These are phyloP conservation scores for Globisporangium cystogenes DNA, from an alignment of 352 stramenopile genomes.

Conservation along the genomic window DNA sequence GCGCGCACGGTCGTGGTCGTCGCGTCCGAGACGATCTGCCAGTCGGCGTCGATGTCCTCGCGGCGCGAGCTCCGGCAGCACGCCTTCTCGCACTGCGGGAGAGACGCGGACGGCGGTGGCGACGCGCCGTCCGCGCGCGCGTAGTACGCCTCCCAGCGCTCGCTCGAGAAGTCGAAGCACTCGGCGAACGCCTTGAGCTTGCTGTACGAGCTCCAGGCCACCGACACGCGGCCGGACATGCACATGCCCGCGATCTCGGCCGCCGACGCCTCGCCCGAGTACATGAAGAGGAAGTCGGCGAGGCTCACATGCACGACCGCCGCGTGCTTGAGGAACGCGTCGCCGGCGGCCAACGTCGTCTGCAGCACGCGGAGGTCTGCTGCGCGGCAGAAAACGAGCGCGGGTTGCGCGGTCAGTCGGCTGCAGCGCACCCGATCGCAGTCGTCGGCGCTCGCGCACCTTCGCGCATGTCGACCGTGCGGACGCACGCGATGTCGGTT, in stretches of 20 bases:
- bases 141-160: constrained; percentile 83
- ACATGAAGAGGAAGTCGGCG: constrained; percentile 85
- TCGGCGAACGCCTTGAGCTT: constrained; percentile 83
- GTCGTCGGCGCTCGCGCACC: constrained; percentile 25
- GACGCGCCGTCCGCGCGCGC: constrained; percentile 26
- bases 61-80: constrained; percentile 66
- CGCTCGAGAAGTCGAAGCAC: constrained; percentile 79
- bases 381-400: no score
- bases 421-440: no score
- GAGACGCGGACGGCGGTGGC: constrained; percentile 10
- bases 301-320: constrained; percentile 70
- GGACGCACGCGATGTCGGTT: constrained; percentile 54
- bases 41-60: constrained; percentile 83
- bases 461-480: constrained; percentile 70
- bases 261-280: constrained; percentile 70
- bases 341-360: constrained; percentile 32
- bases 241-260: constrained; percentile 79
- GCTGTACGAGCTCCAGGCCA: constrained; percentile 77
- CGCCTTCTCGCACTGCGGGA: constrained; percentile 37
- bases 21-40: constrained; percentile 65
- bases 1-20: constrained; percentile 34
- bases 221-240: constrained; percentile 80
- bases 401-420: no score
- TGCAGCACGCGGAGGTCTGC: constrained; percentile 51
- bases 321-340: constrained; percentile 57